Evolutionary conservation across 208 protist genomes (phyloP).

Genomic region (Vickermania ingenoplastis): DNA sequence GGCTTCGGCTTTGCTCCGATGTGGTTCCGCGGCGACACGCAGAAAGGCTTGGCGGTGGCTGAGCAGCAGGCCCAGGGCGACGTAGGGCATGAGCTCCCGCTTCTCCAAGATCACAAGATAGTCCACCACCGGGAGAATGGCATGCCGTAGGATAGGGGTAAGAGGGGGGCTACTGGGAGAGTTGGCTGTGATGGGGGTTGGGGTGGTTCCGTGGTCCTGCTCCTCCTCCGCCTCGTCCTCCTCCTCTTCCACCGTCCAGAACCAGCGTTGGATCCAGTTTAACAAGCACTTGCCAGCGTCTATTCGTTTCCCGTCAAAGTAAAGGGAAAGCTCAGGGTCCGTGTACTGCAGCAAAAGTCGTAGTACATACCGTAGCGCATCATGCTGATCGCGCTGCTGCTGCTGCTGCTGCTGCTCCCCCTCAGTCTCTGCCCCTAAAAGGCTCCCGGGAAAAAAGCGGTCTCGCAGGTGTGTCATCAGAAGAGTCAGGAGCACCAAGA

Average conservation of each 20-base stretch:
- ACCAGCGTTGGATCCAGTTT: constrained; percentile 45
- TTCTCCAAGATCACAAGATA: constrained; percentile 70
- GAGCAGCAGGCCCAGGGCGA: constrained; percentile 58
- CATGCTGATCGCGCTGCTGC: background rate
- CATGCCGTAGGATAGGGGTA: too few species aligned
- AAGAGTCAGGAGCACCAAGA: too few species aligned
- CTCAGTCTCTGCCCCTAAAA: too few species aligned
- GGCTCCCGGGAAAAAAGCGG: too few species aligned
- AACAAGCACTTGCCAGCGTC: constrained; percentile 45
- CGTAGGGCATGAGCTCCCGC: constrained; percentile 56
- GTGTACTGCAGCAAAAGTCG: constrained; percentile 89
- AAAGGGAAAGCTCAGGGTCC: constrained; percentile 64
- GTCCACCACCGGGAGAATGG: constrained; percentile 52
- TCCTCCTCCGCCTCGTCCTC: constrained; percentile 16
- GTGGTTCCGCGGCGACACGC: constrained; percentile 13
- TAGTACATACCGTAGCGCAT: constrained; percentile 23
- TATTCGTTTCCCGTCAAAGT: constrained; percentile 70
- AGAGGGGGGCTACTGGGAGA: too few species aligned
- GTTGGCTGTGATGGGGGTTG: background rate
- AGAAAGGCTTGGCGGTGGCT: constrained; percentile 41
- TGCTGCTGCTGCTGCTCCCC: too few species aligned
- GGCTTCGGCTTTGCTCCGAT: too few species aligned
- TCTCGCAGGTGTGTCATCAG: too few species aligned
- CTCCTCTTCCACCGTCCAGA: constrained; percentile 13
- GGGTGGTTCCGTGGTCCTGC: background rate